phyloP scores from a whole-genome alignment of 148 eudicot genomes.

The Rhododendron williamsianum region DNA sequence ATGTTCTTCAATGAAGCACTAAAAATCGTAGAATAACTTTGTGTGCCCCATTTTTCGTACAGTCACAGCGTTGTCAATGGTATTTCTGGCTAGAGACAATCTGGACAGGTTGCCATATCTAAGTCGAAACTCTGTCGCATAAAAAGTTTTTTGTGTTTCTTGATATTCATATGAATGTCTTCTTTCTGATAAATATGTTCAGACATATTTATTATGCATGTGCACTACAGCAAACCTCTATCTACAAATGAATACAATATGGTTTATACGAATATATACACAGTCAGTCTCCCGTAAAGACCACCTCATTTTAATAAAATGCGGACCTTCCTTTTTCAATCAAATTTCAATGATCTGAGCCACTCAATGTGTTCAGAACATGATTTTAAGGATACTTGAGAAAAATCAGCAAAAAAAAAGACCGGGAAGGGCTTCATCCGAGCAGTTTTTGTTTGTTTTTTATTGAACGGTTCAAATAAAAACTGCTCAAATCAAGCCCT shows the following conservation, averaged over 20 bases:
- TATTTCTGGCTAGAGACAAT: neutral
- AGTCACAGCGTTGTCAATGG: neutral
- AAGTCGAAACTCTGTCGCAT: neutral
- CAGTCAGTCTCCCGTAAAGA: too few species aligned
- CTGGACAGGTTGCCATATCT: neutral
- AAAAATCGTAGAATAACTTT: neutral
- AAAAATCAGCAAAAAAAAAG: too few species aligned
- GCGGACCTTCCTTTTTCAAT: too few species aligned
- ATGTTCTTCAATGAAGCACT: neutral
- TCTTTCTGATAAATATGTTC: neutral
- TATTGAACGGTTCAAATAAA: too few species aligned
- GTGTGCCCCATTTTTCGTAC: neutral
- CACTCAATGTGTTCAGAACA: too few species aligned
- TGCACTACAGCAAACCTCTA: neutral
- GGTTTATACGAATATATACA: neutral
- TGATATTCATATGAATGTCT: neutral
- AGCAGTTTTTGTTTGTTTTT: too few species aligned
- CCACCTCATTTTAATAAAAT: too few species aligned
- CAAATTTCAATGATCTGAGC: too few species aligned
- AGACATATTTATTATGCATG: neutral
- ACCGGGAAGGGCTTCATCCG: too few species aligned
- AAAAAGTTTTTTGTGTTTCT: neutral
- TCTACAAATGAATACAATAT: neutral
- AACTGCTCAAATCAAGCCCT: too few species aligned
- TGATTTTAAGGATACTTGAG: too few species aligned